phyloP scores from a whole-genome alignment of 2,329 filamentous ascomycete genomes.

The Salinomyces thailandicus region DNA sequence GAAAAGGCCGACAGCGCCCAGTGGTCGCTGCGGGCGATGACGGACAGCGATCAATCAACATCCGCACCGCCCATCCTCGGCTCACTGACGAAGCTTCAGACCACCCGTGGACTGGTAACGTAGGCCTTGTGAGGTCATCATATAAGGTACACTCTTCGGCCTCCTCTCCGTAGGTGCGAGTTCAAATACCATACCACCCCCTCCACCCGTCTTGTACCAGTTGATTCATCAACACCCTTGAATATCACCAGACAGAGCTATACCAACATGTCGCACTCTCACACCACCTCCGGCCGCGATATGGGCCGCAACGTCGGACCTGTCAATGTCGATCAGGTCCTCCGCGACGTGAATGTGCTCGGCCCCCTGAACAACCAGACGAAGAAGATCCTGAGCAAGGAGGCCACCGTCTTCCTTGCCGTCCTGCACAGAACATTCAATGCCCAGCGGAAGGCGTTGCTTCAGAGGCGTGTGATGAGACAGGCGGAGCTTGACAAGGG shows the following conservation, averaged over 20 bases:
- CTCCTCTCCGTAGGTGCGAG: not conserved
- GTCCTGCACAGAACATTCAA: conserved; percentile 95
- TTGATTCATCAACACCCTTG: too few species aligned
- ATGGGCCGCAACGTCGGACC: conserved; percentile 11
- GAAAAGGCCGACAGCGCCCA: not conserved
- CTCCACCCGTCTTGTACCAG: not conserved
- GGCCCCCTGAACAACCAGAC: conserved; percentile 67
- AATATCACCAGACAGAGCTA: not conserved
- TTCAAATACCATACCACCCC: too few species aligned
- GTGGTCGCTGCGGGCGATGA: not conserved
- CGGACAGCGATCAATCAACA: not conserved
- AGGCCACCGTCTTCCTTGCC: conserved; percentile 83
- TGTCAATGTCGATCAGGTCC: conserved; percentile 51
- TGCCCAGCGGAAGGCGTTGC: conserved; percentile 70
- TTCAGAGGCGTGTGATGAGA: conserved; percentile 74
- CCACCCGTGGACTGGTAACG: not conserved
- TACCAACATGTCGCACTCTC: conserved; percentile 8
- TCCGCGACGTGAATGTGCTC: conserved; percentile 80
- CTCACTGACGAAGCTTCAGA: too few species aligned
- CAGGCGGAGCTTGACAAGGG: conserved; percentile 92
- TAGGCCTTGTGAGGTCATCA: not conserved
- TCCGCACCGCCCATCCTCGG: not conserved
- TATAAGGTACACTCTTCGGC: not conserved
- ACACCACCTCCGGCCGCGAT: conserved; percentile 7
- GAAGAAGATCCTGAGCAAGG: conserved; percentile 82